These are phyloP conservation scores for Nemania sp. DNA, from an alignment of 2,329 filamentous ascomycete species.

Conservation along the genomic window DNA sequence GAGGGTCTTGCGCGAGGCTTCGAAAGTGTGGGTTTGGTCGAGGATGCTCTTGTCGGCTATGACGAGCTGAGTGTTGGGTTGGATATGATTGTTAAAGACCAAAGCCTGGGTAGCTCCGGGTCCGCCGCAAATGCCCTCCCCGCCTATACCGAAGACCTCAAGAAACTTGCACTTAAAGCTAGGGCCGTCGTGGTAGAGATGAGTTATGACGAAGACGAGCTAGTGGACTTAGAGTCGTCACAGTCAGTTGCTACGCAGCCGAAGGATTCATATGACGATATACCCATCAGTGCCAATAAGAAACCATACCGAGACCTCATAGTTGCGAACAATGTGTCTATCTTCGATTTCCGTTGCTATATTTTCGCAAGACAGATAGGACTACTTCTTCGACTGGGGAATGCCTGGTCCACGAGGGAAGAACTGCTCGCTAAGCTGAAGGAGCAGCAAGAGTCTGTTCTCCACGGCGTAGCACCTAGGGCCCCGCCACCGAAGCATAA, in stretches of 20 bases:
- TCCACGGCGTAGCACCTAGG: constrained; percentile 68
- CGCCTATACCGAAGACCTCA: constrained; percentile 78
- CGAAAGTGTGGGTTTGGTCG: constrained; percentile 94
- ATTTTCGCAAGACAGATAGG: constrained; percentile 91
- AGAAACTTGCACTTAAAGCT: constrained; percentile 66
- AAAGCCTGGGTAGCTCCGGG: constrained; percentile 70
- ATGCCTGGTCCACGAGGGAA: constrained; percentile 72
- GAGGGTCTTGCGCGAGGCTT: constrained; percentile 94
- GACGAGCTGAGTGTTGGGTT: constrained; percentile 92
- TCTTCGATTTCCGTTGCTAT: constrained; percentile 95
- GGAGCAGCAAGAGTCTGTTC: constrained; percentile 69
- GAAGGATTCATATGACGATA: constrained; percentile 63
- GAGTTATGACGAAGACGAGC: constrained; percentile 53
- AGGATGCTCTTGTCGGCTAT: constrained; percentile 94
- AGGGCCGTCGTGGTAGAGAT: constrained; percentile 57
- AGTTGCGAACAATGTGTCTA: constrained; percentile 91
- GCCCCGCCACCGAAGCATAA: constrained; percentile 61
- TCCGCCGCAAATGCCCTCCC: constrained; percentile 80
- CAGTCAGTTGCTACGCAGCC: constrained; percentile 45
- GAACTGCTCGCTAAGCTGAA: constrained; percentile 72
- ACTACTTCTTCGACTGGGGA: constrained; percentile 84
- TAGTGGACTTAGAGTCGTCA: constrained; percentile 64
- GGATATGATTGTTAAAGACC: constrained; percentile 83
- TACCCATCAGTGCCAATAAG: constrained; percentile 71
- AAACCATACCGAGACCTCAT: constrained; percentile 94